phyloP scores from a whole-genome alignment of 345 rosid genomes.

The Kernera saxatilis region DNA sequence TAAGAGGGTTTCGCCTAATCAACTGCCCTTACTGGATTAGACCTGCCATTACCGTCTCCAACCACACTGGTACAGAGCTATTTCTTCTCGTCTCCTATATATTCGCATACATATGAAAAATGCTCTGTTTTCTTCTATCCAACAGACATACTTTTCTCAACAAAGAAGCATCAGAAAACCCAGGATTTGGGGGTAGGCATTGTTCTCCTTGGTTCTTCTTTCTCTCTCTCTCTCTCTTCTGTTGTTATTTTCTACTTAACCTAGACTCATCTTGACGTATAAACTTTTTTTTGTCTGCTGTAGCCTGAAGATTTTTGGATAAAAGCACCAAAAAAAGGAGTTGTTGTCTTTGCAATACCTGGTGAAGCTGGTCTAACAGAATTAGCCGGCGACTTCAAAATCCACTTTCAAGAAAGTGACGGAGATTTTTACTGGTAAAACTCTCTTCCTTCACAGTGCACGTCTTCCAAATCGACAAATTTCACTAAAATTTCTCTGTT shows the following conservation, averaged over 20 bases:
- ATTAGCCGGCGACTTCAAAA: conserved; percentile 77
- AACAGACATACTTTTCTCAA: conserved; percentile 71
- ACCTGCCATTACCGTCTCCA: conserved; percentile 72
- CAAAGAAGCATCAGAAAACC: conserved; percentile 75
- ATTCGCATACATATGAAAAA: neutral
- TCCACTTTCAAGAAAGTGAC: conserved; percentile 82
- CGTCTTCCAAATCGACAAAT: neutral
- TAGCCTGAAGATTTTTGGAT: conserved; percentile 98
- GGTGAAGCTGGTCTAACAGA: conserved; percentile 91
- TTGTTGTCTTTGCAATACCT: conserved; percentile 84
- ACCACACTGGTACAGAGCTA: conserved; percentile 62
- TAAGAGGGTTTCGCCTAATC: conserved; percentile 85
- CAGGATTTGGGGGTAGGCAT: conserved; percentile 63
- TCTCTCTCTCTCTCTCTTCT: neutral
- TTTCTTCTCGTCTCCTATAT: neutral
- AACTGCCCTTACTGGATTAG: conserved; percentile 94
- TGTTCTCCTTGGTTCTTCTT: neutral
- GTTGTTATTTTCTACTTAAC: neutral
- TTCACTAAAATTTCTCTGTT: neutral
- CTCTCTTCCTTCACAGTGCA: neutral
- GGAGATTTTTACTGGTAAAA: conserved; percentile 92
- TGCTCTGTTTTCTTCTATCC: conserved; percentile 7
- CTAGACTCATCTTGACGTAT: neutral
- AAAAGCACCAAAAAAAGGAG: conserved; percentile 82
- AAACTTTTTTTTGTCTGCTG: neutral